Conservation (phyloP, 768 basidiomycete genomes). For the Tulasnella sp. region DNA sequence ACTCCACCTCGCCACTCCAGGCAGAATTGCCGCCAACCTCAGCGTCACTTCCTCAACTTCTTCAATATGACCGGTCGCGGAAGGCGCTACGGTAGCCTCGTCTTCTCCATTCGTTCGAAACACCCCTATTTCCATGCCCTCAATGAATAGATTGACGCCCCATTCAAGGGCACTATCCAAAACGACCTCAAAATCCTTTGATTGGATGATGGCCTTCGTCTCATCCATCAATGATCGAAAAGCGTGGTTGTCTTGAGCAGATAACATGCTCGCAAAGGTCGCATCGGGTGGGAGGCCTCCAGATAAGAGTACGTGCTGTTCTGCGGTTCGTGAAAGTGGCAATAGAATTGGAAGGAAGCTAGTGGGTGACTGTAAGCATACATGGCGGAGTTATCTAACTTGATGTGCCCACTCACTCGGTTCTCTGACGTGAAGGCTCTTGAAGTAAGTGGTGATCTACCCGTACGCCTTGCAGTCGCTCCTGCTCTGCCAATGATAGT, state of each 20-base stretch:
- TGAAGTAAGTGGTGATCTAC: constrained; percentile 39
- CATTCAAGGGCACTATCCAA: constrained; percentile 64
- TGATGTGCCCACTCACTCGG: neutral
- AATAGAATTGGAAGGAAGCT: constrained; percentile 69
- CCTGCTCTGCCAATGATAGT: constrained; percentile 30
- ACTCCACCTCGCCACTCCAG: constrained; percentile 71
- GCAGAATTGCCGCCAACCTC: constrained; percentile 68
- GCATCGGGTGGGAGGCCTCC: constrained; percentile 39
- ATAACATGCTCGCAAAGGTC: constrained; percentile 24
- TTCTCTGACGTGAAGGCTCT: neutral
- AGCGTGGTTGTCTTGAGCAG: constrained; percentile 29
- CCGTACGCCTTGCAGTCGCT: constrained; percentile 29
- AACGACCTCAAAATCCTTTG: constrained; percentile 59
- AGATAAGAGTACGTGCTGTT: constrained; percentile 56
- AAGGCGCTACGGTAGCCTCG: constrained; percentile 21
- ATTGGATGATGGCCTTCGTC: constrained; percentile 50
- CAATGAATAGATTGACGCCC: constrained; percentile 53
- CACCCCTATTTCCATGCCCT: constrained; percentile 51
- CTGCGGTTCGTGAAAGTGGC: constrained; percentile 60
- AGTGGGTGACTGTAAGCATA: constrained; percentile 6
- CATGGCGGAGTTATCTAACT: neutral
- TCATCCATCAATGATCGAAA: constrained; percentile 61
- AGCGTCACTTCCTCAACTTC: constrained; percentile 39
- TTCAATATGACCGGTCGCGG: constrained; percentile 32
- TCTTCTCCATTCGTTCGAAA: constrained; percentile 34